Conservation (phyloP, 1,139 yeast species). For the Geotrichum bryndzae region DNA sequence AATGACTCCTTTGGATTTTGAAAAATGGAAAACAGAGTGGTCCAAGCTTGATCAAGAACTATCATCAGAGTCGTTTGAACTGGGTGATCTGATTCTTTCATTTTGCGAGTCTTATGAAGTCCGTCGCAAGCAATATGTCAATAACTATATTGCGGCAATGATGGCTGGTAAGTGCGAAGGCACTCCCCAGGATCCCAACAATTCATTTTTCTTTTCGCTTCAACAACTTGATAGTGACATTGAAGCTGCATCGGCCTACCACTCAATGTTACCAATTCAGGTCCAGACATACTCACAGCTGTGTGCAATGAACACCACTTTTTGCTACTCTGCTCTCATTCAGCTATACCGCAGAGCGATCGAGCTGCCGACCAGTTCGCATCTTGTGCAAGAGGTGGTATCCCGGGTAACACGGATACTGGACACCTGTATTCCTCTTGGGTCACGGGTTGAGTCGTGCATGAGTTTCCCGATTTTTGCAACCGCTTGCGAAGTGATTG, state of each 20-base stretch:
- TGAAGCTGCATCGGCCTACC: neutral
- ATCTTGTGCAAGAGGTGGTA: conserved; percentile 43
- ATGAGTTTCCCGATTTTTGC: conserved; percentile 49
- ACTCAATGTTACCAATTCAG: conserved; percentile 9
- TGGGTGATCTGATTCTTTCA: conserved; percentile 25
- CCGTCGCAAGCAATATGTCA: conserved; percentile 21
- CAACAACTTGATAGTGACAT: neutral
- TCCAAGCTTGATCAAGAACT: conserved; percentile 19
- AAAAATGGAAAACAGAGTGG: neutral
- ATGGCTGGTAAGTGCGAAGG: conserved; percentile 1
- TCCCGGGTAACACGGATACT: conserved; percentile 38
- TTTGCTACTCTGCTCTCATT: conserved; percentile 47
- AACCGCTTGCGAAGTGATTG: conserved; percentile 49
- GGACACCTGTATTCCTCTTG: conserved; percentile 39
- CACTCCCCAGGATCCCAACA: neutral
- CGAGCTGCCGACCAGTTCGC: conserved; percentile 41
- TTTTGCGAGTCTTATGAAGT: conserved; percentile 22
- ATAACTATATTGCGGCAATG: conserved; percentile 8
- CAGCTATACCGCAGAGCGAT: conserved; percentile 50
- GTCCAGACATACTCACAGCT: conserved; percentile 38
- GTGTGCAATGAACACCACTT: conserved; percentile 46
- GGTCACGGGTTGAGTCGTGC: conserved; percentile 48
- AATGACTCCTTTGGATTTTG: neutral
- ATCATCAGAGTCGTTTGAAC: conserved; percentile 25
- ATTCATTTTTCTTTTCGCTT: neutral